Evolutionary conservation across 352 stramenopile genomes (phyloP), one percentile per base, ranked within the genome.

Genomic region (Phytopythium litorale): DNA sequence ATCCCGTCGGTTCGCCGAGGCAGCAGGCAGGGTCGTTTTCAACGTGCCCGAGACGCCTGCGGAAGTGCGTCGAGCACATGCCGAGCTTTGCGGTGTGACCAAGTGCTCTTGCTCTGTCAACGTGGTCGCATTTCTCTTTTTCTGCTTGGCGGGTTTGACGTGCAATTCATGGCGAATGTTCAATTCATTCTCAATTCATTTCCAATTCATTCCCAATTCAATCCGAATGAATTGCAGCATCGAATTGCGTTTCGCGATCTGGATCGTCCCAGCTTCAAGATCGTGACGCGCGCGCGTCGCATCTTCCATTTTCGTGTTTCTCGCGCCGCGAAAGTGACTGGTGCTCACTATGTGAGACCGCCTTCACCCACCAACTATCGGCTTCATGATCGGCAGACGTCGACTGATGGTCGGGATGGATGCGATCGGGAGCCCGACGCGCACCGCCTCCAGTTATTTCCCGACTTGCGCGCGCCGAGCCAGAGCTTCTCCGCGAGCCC

Each of bases 221-320:
- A 52, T n/a, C 11, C 51, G 19, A 59, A 42, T 42, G 28, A 40
- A 42, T 37, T 56, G 46, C 1, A 12, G n/a, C 33, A 38, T 38
- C 33, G 33, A 38, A 38, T 38, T 38, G 33, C 33, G 33, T 38
- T 38, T 38, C 33, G 33, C 33, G 33, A 38, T 38, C 33, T 38
- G 7, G 11, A 38, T 38, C 33, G 7, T 8, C 33, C 11, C 33
- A 38, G 7, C 55, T 60, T 60, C 55, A 60, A 60, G n/a, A 52
- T n/a, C 21, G 25, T 60, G 55, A 60, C 55, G 40, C 55, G 55
- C 55, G 55, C 55, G 40, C 40, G 55, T 60, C 55, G 55, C 13
- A 18, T 8, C 35, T 48, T 48, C 52, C 33, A 48, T 32, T 58
- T 58, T 59, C 55, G 55, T 50, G 8, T 60, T 23, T 2, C 37